phyloP scores from a whole-genome alignment of 805 yeast species.

The Lachancea kluyveri region DNA sequence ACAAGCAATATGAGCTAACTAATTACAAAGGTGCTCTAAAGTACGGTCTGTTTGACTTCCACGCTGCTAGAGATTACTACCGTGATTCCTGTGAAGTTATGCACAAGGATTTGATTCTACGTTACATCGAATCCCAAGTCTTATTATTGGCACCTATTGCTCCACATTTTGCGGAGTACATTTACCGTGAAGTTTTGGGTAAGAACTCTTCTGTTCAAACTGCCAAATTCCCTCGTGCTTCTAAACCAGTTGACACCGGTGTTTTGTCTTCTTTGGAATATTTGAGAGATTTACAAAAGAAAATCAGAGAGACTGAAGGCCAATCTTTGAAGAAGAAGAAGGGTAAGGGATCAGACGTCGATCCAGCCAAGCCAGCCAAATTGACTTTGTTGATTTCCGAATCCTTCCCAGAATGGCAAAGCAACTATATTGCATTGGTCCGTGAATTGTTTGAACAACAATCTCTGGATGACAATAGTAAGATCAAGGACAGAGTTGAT shows the following conservation, averaged over 20 bases:
- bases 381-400: conserved; percentile 69
- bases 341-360: conserved; percentile 72
- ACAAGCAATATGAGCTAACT: conserved; percentile 62
- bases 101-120: conserved; percentile 76
- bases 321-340: conserved; percentile 79
- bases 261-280: conserved; percentile 68
- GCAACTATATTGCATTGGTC: conserved; percentile 71
- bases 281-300: conserved; percentile 69
- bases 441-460: conserved; percentile 65
- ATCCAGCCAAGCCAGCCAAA: conserved; percentile 63
- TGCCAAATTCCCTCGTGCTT: conserved; percentile 75
- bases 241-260: conserved; percentile 55
- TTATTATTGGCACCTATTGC: conserved; percentile 86
- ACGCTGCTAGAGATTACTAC: conserved; percentile 92
- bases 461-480: conserved; percentile 57
- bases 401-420: conserved; percentile 92
- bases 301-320: conserved; percentile 92
- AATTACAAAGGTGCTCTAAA: conserved; percentile 86
- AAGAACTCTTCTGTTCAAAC: conserved; percentile 61
- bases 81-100: conserved; percentile 68
- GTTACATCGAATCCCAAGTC: conserved; percentile 82
- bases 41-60: conserved; percentile 88
- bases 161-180: conserved; percentile 90
- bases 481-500: conserved; percentile 53
- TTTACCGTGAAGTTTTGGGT: conserved; percentile 77